Evolutionary conservation across 1,284 basidiomycete species (phyloP).

Genomic region (Paramarasmius palmivorus): DNA sequence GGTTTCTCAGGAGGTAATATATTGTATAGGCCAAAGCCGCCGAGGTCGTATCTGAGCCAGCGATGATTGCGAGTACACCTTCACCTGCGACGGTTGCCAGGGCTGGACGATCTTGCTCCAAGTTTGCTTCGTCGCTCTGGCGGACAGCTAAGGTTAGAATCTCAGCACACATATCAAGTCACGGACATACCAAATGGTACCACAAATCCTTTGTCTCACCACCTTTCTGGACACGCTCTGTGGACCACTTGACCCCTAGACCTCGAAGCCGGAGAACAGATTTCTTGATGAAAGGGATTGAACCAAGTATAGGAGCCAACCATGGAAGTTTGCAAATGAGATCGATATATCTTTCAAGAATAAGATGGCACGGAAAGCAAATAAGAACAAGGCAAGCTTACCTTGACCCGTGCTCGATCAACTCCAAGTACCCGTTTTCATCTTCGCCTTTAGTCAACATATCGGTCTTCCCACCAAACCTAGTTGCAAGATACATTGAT

Average conservation of each 20-base stretch:
- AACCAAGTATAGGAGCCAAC: slow-evolving; percentile 29
- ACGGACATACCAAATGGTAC: slow-evolving; percentile 38
- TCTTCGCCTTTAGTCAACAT: slow-evolving; percentile 39
- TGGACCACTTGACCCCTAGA: slow-evolving; percentile 28
- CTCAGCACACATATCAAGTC: background rate
- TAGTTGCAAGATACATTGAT: no score
- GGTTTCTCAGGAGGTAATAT: slow-evolving; percentile 5
- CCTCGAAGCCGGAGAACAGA: slow-evolving; percentile 34
- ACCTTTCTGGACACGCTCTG: slow-evolving; percentile 26
- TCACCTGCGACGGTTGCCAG: slow-evolving; percentile 18
- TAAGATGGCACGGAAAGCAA: slow-evolving; percentile 1
- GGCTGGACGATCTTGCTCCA: slow-evolving; percentile 10
- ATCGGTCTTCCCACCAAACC: slow-evolving; percentile 52
- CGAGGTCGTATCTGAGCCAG: slow-evolving; percentile 14
- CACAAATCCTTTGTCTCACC: slow-evolving; percentile 42
- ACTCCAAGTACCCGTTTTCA: slow-evolving; percentile 32
- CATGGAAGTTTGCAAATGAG: slow-evolving; percentile 38
- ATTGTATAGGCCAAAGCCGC: background rate
- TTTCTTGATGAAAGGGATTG: slow-evolving; percentile 25
- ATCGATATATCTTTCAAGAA: slow-evolving; percentile 26
- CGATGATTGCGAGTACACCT: slow-evolving; percentile 28
- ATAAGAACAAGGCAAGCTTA: background rate
- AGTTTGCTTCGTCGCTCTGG: slow-evolving; percentile 39
- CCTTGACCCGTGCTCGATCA: slow-evolving; percentile 34
- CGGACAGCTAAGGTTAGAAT: background rate